Evolutionary conservation across 352 stramenopile genomes (phyloP).

Genomic region (Elongisporangium prolatum): DNA sequence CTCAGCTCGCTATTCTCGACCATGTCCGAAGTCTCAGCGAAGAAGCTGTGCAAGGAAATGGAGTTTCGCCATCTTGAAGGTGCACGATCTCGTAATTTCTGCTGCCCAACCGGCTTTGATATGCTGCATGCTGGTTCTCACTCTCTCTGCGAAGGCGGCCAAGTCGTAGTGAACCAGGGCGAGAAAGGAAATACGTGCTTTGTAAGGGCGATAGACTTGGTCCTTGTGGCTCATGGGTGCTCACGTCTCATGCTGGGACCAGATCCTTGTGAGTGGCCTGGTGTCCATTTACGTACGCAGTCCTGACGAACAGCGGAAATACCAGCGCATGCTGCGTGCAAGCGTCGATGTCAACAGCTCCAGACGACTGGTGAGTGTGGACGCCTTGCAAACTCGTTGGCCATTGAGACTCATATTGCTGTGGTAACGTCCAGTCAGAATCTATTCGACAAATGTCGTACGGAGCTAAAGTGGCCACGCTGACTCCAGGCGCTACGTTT

Average conservation of each 20-base stretch:
- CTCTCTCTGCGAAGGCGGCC: conserved; percentile 30
- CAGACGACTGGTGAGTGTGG: conserved; percentile 27
- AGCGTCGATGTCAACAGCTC: conserved; percentile 37
- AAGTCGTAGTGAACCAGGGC: conserved; percentile 79
- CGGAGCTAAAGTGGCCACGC: conserved; percentile 62
- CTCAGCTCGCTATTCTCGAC: conserved; percentile 83
- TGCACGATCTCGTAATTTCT: neutral
- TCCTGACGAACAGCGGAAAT: conserved; percentile 63
- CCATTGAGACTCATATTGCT: neutral
- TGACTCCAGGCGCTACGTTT: conserved; percentile 75
- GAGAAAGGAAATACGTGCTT: conserved; percentile 86
- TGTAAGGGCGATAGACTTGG: conserved; percentile 20
- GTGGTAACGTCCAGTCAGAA: neutral
- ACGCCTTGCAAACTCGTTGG: neutral
- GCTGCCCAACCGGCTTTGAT: no score
- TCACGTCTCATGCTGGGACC: neutral
- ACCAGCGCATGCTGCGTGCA: conserved; percentile 42
- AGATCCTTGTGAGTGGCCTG: conserved; percentile 81
- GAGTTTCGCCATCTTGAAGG: conserved; percentile 68
- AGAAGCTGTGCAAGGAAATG: conserved; percentile 86
- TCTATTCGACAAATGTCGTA: conserved; percentile 6
- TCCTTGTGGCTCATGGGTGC: neutral
- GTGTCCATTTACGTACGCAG: conserved; percentile 69
- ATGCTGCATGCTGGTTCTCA: no score
- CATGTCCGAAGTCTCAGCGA: conserved; percentile 80